Evolutionary conservation across 495 filamentous ascomycete genomes (phyloP), one percentile per base, ranked within the genome.

Genomic region (Daldinia decipiens): DNA sequence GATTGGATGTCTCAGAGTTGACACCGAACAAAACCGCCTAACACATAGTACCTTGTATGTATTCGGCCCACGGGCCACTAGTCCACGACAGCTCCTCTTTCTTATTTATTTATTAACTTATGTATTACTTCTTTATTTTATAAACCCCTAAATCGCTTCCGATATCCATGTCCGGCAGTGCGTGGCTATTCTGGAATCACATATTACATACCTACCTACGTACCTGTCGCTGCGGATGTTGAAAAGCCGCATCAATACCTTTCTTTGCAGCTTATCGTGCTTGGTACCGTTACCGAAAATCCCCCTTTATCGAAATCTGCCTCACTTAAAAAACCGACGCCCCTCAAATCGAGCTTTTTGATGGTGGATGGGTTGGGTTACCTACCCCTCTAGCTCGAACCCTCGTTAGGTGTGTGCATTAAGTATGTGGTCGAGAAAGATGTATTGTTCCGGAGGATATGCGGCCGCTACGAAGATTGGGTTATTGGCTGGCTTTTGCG

Each of bases 161-260:
- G 52, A 68, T 65, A 69, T 47, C 51, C 52, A 55, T 53, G 70
- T 62, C 56, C 60, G 55, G 55, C 52, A 57, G 36, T 55, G 29
- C n/a, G 31, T 51, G 34, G 40, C 40, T 61, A 40, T 55, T 56
- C 32, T 68, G 31, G 60, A 72, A 59, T 68, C 26, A 26, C 60
- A 68, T 60, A 63, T 71, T 67, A 52, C 53, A 36, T 62, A 39
- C 38, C 7, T 67, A 17, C 19, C 34, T 67, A 52, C 53, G 45
- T 62, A 39, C 38, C 7, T 67, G 24, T 27, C 34, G 47, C 17
- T 53, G 26, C 69, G 69, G 69, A 64, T 67, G 59, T 64, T 72
- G 64, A 50, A 50, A 67, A 72, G 69, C 69, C 69, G 69, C 64
- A 55, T 71, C 59, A n/a, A 59, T 62, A 65, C 50, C n/a, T 63